A percentile compares a stretch with the other conserved stretches of the same genome.
Evolutionary conservation across 23 red algal genomes (phyloP).

Genomic region (Gracilariopsis chorda): DNA sequence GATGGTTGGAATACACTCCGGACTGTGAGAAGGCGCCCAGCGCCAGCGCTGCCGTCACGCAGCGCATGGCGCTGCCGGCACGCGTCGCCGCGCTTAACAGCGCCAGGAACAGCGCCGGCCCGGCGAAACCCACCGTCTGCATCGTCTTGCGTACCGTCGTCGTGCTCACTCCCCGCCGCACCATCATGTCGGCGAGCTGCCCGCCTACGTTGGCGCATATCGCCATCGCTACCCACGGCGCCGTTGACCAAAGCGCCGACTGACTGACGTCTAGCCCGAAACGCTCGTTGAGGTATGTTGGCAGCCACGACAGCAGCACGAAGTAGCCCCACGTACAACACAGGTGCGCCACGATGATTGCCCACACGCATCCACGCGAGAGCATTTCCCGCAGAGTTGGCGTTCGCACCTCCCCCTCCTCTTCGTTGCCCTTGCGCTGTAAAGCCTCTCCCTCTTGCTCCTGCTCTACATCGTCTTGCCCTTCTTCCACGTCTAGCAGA

Average conservation of each 20-base stretch:
- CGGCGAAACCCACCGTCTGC: conserved; percentile 44
- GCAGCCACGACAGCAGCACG: conserved; percentile 41
- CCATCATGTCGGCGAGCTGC: background rate
- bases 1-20: conserved; percentile 49
- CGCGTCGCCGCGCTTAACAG: background rate
- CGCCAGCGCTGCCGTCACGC: conserved; percentile 15
- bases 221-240: conserved; percentile 44
- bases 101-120: conserved; percentile 30
- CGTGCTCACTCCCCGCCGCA: background rate
- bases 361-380: background rate
- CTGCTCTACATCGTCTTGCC: background rate
- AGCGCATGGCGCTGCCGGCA: background rate
- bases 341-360: conserved; percentile 60
- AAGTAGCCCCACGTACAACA: conserved; percentile 51
- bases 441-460: background rate
- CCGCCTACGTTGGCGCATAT: conserved; percentile 17
- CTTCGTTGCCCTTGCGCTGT: background rate
- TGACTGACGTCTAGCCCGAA: conserved; percentile 1
- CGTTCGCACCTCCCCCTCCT: background rate
- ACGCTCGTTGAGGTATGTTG: conserved; percentile 41
- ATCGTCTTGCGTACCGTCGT: conserved; percentile 43
- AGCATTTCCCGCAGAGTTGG: conserved; percentile 33
- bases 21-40: conserved; percentile 12
- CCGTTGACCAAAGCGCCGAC: background rate
- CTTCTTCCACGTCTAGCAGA: background rate